Base-by-base conservation (phyloP, 2,329 filamentous ascomycete genomes). In the Sarocladiaceae sp. region DNA sequence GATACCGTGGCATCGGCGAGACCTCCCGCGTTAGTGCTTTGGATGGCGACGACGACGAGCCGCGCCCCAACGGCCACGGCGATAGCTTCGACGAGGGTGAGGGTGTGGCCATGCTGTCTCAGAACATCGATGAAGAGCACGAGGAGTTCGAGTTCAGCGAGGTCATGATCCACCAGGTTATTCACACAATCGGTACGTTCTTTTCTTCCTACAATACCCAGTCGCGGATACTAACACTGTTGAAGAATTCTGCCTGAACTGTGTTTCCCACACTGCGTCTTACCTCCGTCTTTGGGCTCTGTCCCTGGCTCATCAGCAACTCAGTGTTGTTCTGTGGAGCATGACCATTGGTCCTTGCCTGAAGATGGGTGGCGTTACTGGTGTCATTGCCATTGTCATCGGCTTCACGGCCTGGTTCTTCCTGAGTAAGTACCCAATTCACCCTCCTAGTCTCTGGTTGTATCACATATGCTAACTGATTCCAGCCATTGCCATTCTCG, bases 281-380 rank as follows among this genome's bases (percentile, higher is more conserved):
- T 98, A 98, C 68, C 85, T 98, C 39, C 93, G 93, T 73, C 85
- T 98, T 34, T 98, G 93, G 93, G 93, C 93, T 24, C 68, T 98
- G 55, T 98, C 93, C 2, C 83, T 98, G 48, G 93, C 93, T 24
- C 93, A 98, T 73, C 93, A 98, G 65, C 93, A 97, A 76, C 82
- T 98, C 48, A 95, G 88, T 40, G 85, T 90, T 52, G 93, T 98
- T 51, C 78, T 98, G 39, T 98, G 93, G 93, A 78, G 78, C 57
- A 98, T 98, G 93, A 98, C 93, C 2, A 74, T 98, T 42, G 84
- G 76, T 23, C 83, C 82, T 43, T 84, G 87, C 3, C 85, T 98
- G 47, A 68, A 68, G 19, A 78, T 74, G 54, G 73, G 72, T 1
- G 85, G 86, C 39, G 71, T 77, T 37, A 48, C 78, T 1, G 90